Percentiles rank a stretch among this genome's conserved stretches.
Conservation (phyloP, 208 protist species). For the Acanthamoeba triangularis region DNA sequence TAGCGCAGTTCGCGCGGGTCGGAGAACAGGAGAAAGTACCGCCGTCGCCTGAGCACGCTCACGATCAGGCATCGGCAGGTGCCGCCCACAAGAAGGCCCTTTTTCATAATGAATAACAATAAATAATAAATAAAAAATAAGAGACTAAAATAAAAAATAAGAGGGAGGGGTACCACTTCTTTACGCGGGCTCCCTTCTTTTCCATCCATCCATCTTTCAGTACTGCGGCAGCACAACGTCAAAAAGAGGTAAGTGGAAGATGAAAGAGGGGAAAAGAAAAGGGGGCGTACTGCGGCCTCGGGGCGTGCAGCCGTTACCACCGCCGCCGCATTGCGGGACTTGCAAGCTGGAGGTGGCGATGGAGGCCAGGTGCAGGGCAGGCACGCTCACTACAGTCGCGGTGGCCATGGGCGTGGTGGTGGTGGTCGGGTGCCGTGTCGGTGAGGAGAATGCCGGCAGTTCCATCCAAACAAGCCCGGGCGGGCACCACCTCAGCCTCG, state of each 20-base stretch:
- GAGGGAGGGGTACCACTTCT: neutral
- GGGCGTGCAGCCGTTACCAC: neutral
- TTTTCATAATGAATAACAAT: no score
- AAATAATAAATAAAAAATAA: neutral
- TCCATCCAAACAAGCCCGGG: no score
- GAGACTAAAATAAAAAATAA: neutral
- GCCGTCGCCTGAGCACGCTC: neutral
- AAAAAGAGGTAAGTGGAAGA: neutral
- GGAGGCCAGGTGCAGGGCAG: neutral
- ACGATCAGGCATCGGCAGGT: no score
- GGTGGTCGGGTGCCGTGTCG: no score
- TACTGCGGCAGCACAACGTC: neutral
- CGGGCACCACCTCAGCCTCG: no score
- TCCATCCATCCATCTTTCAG: conserved; percentile 59
- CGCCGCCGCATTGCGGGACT: neutral
- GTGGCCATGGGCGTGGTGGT: neutral
- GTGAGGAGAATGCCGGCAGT: no score
- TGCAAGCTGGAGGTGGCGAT: neutral
- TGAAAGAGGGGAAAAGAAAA: neutral
- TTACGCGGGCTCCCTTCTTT: neutral
- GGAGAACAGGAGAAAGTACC: conserved; percentile 7
- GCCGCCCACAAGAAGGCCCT: no score
- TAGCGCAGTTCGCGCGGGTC: conserved; percentile 18
- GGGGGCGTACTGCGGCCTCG: neutral
- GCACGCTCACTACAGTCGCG: neutral